Conservation (phyloP, 164 flowering plant species). For the Houttuynia cordata region DNA sequence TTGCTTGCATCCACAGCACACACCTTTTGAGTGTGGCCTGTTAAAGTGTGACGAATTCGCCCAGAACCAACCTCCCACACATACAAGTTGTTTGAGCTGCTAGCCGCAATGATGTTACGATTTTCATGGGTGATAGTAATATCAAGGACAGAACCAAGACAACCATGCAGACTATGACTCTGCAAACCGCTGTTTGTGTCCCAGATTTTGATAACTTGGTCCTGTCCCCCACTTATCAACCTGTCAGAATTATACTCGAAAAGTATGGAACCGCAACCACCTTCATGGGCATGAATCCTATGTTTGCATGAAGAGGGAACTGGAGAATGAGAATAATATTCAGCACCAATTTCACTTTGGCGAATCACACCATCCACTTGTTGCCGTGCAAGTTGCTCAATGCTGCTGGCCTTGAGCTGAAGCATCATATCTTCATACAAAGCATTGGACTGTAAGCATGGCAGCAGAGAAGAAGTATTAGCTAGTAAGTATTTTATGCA, state of each 20-base stretch:
- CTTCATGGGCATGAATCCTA: constrained; percentile 71
- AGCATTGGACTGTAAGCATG: constrained; percentile 53
- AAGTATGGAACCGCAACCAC: constrained; percentile 73
- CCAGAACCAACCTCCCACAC: constrained; percentile 87
- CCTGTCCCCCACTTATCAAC: constrained; percentile 89
- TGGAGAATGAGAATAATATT: constrained; percentile 45
- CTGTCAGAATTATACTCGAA: constrained; percentile 60
- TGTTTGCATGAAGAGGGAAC: constrained; percentile 53
- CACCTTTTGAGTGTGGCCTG: constrained; percentile 88
- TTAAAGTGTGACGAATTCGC: constrained; percentile 71
- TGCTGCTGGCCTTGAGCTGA: constrained; percentile 48
- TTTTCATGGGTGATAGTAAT: constrained; percentile 72
- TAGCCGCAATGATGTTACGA: constrained; percentile 68
- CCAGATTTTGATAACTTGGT: constrained; percentile 72
- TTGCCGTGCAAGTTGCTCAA: constrained; percentile 63
- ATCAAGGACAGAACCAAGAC: constrained; percentile 87
- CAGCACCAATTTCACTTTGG: constrained; percentile 75
- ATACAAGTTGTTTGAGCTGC: constrained; percentile 76
- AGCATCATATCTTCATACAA: constrained; percentile 63
- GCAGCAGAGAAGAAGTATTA: background rate
- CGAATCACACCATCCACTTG: constrained; percentile 95
- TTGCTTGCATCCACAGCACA: constrained; percentile 84
- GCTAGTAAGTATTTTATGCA: too few relatives aligned
- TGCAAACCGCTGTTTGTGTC: constrained; percentile 57
- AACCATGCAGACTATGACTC: constrained; percentile 47